Conservation (phyloP, 371 early-diverging fungal genomes). For the Synchytrium microbalum region DNA sequence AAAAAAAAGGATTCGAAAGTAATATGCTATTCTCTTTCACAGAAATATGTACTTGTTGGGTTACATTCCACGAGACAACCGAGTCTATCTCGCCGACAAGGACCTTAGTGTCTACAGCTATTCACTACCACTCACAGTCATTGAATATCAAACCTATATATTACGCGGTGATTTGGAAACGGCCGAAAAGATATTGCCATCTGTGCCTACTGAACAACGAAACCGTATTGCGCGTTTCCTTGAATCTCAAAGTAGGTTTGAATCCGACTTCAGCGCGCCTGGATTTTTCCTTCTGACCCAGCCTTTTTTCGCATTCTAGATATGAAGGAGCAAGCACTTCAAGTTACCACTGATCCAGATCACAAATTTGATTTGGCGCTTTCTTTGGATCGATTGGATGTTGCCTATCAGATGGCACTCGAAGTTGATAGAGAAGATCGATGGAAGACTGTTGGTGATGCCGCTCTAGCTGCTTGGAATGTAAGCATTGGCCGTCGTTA, state of each 20-base stretch:
- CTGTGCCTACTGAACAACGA: conserved; percentile 76
- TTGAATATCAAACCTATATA: conserved; percentile 94
- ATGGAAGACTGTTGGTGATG: conserved; percentile 88
- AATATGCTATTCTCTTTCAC: conserved; percentile 8
- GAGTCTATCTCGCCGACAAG: conserved; percentile 85
- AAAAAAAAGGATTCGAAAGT: conserved; percentile 4
- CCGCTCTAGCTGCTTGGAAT: conserved; percentile 81
- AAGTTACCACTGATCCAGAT: conserved; percentile 86
- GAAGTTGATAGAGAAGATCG: conserved; percentile 71
- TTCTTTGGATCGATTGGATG: conserved; percentile 70
- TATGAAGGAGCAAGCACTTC: conserved; percentile 81
- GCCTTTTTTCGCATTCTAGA: conserved; percentile 25
- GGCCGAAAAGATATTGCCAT: conserved; percentile 70
- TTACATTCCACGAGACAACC: conserved; percentile 87
- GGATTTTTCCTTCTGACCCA: not conserved
- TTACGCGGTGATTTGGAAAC: conserved; percentile 82
- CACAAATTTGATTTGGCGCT: conserved; percentile 93
- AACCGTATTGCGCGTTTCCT: conserved; percentile 90
- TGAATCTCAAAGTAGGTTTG: conserved; percentile 61
- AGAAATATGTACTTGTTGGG: conserved; percentile 84
- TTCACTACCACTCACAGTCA: conserved; percentile 79
- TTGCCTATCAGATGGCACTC: conserved; percentile 81
- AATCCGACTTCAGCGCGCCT: no score
- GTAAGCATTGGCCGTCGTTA: conserved; percentile 33
- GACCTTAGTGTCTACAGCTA: conserved; percentile 84